phyloP scores from a whole-genome alignment of 192 early-diverging fungal species.

The Spinellus fusiger region DNA sequence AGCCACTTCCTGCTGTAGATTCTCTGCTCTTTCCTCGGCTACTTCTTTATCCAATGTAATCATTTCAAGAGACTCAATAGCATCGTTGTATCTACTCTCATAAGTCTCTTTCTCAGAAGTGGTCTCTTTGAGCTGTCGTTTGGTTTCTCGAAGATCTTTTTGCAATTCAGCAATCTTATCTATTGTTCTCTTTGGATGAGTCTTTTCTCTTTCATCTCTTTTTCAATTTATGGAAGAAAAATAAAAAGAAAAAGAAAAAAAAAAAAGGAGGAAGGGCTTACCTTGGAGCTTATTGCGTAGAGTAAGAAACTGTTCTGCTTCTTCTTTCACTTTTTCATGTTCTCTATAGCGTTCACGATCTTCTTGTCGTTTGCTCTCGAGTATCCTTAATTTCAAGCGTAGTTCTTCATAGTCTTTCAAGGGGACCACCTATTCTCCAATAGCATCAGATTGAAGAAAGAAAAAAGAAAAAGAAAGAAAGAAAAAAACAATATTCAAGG shows the following conservation, averaged over 20 bases:
- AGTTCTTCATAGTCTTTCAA: slow-evolving; percentile 77
- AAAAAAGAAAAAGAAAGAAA: no score
- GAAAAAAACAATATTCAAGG: neutral
- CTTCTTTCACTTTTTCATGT: slow-evolving; percentile 61
- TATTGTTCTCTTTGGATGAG: slow-evolving; percentile 1
- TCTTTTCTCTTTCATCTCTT: no score
- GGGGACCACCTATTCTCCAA: slow-evolving; percentile 43
- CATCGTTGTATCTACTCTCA: slow-evolving; percentile 67
- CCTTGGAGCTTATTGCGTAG: slow-evolving; percentile 62
- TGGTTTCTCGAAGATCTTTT: slow-evolving; percentile 61
- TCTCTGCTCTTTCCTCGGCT: slow-evolving; percentile 82
- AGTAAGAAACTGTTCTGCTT: slow-evolving; percentile 64
- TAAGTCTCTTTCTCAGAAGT: slow-evolving; percentile 54
- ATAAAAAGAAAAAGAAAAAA: neutral
- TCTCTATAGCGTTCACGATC: slow-evolving; percentile 71
- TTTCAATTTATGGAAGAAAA: no score
- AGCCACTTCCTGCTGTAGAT: slow-evolving; percentile 64
- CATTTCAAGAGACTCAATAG: slow-evolving; percentile 77
- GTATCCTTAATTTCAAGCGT: slow-evolving; percentile 63
- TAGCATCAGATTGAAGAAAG: neutral
- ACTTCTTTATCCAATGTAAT: slow-evolving; percentile 86
- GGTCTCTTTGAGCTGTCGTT: slow-evolving; percentile 50
- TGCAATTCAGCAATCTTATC: slow-evolving; percentile 68
- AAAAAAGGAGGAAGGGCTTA: slow-evolving; percentile 3
- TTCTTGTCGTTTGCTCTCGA: slow-evolving; percentile 78